phyloP scores from a whole-genome alignment of 2,329 filamentous ascomycete species.

The Aspergillus intermedius region DNA sequence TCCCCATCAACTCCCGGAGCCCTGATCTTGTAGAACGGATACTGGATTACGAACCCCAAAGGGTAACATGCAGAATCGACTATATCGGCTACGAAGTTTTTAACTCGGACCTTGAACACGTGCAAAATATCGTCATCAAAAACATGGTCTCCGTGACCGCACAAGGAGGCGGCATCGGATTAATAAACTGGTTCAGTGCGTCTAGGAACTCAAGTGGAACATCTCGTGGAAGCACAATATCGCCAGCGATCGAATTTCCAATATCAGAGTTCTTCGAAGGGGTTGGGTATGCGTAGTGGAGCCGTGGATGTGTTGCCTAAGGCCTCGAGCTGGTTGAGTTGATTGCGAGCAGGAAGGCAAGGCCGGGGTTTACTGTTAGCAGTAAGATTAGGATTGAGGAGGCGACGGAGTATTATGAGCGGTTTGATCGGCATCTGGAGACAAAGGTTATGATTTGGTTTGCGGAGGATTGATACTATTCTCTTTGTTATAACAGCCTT shows the following conservation, averaged over 20 bases:
- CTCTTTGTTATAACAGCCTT: too few relatives aligned
- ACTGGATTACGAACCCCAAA: conserved; percentile 19
- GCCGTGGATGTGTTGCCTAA: neutral
- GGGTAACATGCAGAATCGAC: conserved; percentile 10
- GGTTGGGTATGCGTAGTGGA: neutral
- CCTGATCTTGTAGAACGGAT: conserved; percentile 41
- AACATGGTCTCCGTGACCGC: conserved; percentile 9
- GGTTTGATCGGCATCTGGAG: neutral
- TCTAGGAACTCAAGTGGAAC: neutral
- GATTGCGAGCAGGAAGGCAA: neutral
- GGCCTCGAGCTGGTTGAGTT: neutral
- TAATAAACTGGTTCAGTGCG: too few relatives aligned
- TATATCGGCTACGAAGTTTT: conserved; percentile 10
- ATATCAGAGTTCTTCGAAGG: neutral
- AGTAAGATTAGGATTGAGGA: neutral
- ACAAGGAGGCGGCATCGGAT: conserved; percentile 15
- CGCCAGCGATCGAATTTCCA: neutral
- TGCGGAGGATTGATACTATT: neutral
- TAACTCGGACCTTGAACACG: conserved; percentile 3
- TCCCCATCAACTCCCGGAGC: conserved; percentile 55
- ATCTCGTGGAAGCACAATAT: neutral
- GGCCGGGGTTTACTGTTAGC: neutral
- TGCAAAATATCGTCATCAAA: conserved; percentile 3
- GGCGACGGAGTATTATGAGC: neutral
- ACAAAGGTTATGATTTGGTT: neutral